phyloP scores from a whole-genome alignment of 1,139 yeast genomes.

The Wickerhamomyces sp. region DNA sequence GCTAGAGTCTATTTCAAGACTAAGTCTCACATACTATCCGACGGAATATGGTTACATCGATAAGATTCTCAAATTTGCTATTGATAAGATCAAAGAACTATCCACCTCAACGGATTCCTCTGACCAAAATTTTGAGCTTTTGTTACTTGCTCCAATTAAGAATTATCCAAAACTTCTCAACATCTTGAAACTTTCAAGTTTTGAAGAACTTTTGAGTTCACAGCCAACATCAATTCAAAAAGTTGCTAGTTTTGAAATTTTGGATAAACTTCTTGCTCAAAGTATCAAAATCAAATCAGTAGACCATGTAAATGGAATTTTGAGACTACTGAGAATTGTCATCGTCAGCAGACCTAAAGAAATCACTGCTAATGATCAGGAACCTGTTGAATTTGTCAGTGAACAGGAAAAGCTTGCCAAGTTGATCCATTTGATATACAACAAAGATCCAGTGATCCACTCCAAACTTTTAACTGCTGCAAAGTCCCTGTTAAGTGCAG shows the following conservation, averaged over 20 bases:
- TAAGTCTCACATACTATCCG: constrained; percentile 67
- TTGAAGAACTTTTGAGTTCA: constrained; percentile 14
- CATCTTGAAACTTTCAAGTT: constrained; percentile 15
- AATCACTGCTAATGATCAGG: constrained; percentile 13
- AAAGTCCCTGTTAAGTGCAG: constrained; percentile 50
- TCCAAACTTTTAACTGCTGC: constrained; percentile 55
- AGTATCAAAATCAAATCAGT: constrained; percentile 19
- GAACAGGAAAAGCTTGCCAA: constrained; percentile 69
- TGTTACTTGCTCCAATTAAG: constrained; percentile 55
- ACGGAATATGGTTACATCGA: constrained; percentile 56
- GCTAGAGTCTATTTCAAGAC: constrained; percentile 56
- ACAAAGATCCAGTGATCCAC: constrained; percentile 44
- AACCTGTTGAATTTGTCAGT: constrained; percentile 13
- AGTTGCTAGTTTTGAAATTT: constrained; percentile 20
- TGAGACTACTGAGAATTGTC: constrained; percentile 19
- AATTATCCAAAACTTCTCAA: constrained; percentile 19
- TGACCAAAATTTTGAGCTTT: constrained; percentile 43
- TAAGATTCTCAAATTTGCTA: constrained; percentile 53
- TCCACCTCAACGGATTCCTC: constrained; percentile 25
- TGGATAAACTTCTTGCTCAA: constrained; percentile 19
- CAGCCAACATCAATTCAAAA: constrained; percentile 23
- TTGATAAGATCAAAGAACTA: constrained; percentile 36
- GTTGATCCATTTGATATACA: constrained; percentile 56
- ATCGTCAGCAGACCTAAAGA: constrained; percentile 9
- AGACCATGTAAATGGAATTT: constrained; percentile 22